These are phyloP conservation scores for Geotrichum citri-aurantii DNA, from an alignment of 1,139 yeast species.

Conservation along the genomic window DNA sequence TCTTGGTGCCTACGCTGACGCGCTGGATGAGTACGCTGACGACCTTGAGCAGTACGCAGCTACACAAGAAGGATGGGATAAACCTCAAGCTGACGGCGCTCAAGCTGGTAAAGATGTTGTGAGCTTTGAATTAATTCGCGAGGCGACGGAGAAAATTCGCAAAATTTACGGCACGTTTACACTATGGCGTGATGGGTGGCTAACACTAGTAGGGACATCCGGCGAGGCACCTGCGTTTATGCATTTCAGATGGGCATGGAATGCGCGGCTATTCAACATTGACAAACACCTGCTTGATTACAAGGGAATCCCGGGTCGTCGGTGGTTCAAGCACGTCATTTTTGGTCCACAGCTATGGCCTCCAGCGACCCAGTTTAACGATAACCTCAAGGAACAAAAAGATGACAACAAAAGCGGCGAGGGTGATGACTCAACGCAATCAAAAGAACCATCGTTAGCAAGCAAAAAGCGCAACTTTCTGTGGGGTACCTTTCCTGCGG, in stretches of 20 bases:
- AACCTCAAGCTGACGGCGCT: constrained; percentile 1
- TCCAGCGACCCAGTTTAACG: constrained; percentile 39
- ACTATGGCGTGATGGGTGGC: constrained; percentile 55
- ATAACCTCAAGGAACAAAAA: not conserved
- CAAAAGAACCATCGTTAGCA: not conserved
- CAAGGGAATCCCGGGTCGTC: constrained; percentile 48
- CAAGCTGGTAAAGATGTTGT: constrained; percentile 14
- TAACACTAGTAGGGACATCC: constrained; percentile 33
- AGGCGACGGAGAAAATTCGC: constrained; percentile 27
- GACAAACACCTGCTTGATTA: constrained; percentile 50
- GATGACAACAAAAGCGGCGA: not conserved
- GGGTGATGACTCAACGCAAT: not conserved
- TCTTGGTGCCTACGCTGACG: constrained; percentile 45
- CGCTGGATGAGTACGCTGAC: constrained; percentile 42
- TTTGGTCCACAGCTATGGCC: constrained; percentile 66
- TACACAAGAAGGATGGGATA: constrained; percentile 19
- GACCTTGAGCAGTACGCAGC: constrained; percentile 47
- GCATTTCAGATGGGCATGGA: constrained; percentile 74
- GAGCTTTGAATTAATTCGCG: constrained; percentile 24
- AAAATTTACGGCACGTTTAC: constrained; percentile 31
- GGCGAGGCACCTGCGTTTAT: constrained; percentile 67
- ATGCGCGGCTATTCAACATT: constrained; percentile 54
- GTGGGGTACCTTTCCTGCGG: constrained; percentile 70
- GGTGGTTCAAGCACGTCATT: constrained; percentile 63
- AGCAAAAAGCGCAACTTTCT: constrained; percentile 31